Evolutionary conservation across 208 protist species (phyloP), one percentile per base, ranked within the genome.

Genomic region (Trypanosoma cruzi): DNA sequence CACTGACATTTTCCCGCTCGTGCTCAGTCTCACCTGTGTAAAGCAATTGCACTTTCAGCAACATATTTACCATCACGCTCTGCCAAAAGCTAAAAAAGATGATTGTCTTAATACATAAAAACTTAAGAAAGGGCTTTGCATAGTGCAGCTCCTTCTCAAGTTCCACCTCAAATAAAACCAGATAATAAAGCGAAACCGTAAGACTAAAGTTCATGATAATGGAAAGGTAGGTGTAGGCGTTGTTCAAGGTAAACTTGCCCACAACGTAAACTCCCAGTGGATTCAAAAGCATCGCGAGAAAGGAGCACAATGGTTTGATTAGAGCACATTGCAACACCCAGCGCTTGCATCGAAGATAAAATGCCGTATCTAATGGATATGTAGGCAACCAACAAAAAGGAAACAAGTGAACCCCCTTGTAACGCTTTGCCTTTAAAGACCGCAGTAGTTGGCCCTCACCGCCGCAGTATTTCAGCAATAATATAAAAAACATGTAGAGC

Each of bases 61-160:
- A 75, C 4, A 93, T 42, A 63, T 70, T 89, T 8, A 96, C 77
- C 26, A 73, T 48, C 34, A 92, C 80, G 44, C 85, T 89, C 64
- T 96, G 91, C 89, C 91, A 96, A 62, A 92, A 96, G 44, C 86
- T 88, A 71, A 94, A 94, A 70, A 96, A 93, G 48, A 96, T 96
- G 66, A 96, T 90, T 13, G 82, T 85, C 78, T 96, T 96, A 68
- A 96, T 79, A 64, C 89, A 94, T 13, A 96, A 49, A 65, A 96
- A 96, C 76, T 96, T 96, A 44, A 90, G 66, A 64, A 93, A 88
- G 4, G 91, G 90, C 57, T 87, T 84, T 63, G 82, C 88, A 66
- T 92, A 91, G 68, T 92, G 79, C 77, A 96, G 64, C 56, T 96
- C 88, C 60, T 92, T 88, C 56, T 86, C 78, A 13, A 77, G 79